Conservation (phyloP, 768 basidiomycete genomes). For the Suillus placidus region DNA sequence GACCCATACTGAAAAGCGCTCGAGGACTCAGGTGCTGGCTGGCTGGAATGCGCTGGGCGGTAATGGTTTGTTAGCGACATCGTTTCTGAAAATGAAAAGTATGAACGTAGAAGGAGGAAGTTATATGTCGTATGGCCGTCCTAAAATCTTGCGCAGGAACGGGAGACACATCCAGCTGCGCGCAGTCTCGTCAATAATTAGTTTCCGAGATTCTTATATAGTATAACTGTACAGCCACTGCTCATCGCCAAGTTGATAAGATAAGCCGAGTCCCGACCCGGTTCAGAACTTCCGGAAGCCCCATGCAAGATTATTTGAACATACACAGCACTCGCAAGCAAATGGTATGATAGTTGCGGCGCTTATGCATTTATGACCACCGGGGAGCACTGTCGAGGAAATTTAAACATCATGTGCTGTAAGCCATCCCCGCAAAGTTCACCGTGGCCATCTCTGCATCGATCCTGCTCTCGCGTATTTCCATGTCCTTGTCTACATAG, state of each 20-base stretch:
- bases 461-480: not conserved
- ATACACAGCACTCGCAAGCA: not conserved
- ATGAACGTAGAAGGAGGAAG: not conserved
- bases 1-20: conserved; percentile 1
- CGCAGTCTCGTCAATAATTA: not conserved
- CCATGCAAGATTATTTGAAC: not conserved
- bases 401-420: not conserved
- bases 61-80: not conserved
- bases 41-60: not conserved
- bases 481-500: not conserved
- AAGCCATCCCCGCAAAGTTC: too few species aligned
- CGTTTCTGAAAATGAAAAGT: not conserved
- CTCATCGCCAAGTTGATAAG: not conserved
- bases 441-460: not conserved
- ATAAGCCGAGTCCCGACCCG: not conserved
- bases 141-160: not conserved
- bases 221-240: not conserved
- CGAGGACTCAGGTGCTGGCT: not conserved
- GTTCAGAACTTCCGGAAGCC: not conserved
- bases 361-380: not conserved
- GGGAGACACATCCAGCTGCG: not conserved
- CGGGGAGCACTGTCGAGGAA: not conserved
- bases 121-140: not conserved
- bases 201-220: not conserved
- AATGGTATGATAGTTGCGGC: not conserved